Evolutionary conservation across 345 rosid genomes (phyloP).

Genomic region (Eucalyptus urophylla): DNA sequence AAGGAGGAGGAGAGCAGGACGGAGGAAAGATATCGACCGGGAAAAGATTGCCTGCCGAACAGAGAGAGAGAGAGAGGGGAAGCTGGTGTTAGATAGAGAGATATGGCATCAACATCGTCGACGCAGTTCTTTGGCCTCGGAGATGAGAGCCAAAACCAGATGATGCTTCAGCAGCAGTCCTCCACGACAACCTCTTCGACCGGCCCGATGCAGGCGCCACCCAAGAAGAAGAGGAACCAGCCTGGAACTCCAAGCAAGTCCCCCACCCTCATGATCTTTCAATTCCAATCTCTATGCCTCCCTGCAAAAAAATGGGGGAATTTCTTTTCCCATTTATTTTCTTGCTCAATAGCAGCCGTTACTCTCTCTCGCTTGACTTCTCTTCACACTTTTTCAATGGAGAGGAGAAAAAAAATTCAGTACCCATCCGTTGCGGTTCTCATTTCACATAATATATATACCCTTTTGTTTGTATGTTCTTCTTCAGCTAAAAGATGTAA

Average conservation of each 20-base stretch:
- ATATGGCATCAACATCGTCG: slow-evolving; percentile 27
- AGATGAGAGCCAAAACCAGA: slow-evolving; percentile 22
- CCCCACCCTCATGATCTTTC: not conserved
- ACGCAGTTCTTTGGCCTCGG: slow-evolving; percentile 2
- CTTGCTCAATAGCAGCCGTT: not conserved
- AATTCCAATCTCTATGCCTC: not conserved
- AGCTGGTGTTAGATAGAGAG: not conserved
- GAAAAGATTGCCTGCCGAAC: not conserved
- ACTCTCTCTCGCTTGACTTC: not conserved
- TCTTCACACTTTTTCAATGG: not conserved
- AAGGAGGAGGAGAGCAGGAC: not conserved
- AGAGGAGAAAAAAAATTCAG: not conserved
- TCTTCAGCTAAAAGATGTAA: not conserved
- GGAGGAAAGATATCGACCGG: not conserved
- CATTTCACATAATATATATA: not conserved
- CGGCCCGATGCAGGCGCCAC: slow-evolving; percentile 24
- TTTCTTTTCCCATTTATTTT: not conserved
- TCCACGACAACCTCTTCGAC: slow-evolving; percentile 20
- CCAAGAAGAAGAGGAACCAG: slow-evolving; percentile 66
- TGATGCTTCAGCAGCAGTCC: slow-evolving; percentile 30
- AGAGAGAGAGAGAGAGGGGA: not conserved
- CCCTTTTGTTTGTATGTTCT: not conserved
- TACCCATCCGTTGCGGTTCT: not conserved
- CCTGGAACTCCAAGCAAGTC: slow-evolving; percentile 80
- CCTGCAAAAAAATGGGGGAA: not conserved